These are phyloP conservation scores for Beauveria rudraprayagi DNA, from an alignment of 2,329 filamentous ascomycete species.

Conservation along the genomic window DNA sequence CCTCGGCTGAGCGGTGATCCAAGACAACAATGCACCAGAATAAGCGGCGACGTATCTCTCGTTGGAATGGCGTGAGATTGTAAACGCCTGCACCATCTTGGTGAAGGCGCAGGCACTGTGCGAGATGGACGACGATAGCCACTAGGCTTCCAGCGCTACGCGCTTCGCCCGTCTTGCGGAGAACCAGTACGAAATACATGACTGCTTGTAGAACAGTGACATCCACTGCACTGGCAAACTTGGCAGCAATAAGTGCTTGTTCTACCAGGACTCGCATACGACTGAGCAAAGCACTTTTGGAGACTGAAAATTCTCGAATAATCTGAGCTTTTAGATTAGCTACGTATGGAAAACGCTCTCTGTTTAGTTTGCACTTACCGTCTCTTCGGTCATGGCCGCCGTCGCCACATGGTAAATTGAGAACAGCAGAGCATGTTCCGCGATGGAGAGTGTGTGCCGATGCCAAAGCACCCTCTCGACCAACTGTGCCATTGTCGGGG, in stretches of 20 bases:
- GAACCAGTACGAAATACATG: neutral
- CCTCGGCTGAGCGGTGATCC: slow-evolving; percentile 43
- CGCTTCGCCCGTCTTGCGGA: slow-evolving; percentile 4
- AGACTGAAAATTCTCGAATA: neutral
- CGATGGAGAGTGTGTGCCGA: neutral
- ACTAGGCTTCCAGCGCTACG: slow-evolving; percentile 1
- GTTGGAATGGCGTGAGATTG: slow-evolving; percentile 36
- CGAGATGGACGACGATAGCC: neutral
- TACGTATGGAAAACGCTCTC: too few relatives aligned
- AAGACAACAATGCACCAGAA: slow-evolving; percentile 53
- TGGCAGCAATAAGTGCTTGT: slow-evolving; percentile 7
- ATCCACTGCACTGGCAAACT: slow-evolving; percentile 3
- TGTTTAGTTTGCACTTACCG: neutral
- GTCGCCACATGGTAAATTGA: slow-evolving; percentile 1
- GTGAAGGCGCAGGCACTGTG: slow-evolving; percentile 4
- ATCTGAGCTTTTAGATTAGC: neutral
- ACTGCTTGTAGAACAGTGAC: neutral
- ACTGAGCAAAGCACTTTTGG: neutral
- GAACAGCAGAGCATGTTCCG: slow-evolving; percentile 2
- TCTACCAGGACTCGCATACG: slow-evolving; percentile 6
- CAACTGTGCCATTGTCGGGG: neutral
- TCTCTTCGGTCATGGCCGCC: neutral
- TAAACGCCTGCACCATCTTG: neutral
- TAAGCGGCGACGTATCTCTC: slow-evolving; percentile 47
- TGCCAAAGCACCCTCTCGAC: slow-evolving; percentile 1